Conservation (phyloP, 352 stramenopile species). For the Phytophthora crassamura region DNA sequence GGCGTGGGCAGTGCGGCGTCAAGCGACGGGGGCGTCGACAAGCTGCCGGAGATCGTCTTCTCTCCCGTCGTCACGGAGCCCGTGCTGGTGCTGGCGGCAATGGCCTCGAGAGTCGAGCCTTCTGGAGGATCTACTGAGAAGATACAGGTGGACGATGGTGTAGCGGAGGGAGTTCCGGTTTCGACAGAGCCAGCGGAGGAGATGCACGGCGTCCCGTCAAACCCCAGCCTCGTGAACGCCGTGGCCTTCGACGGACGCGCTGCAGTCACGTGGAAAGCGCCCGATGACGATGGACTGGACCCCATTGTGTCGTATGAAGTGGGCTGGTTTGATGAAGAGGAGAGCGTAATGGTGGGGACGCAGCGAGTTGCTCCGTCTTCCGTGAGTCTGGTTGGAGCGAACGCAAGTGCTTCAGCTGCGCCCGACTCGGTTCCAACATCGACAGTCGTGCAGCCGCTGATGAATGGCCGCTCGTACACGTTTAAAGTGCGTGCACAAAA, state of each 20-base stretch:
- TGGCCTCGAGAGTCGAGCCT: background rate
- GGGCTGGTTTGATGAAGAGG: conserved; percentile 63
- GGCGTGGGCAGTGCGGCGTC: background rate
- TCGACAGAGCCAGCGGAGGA: conserved; percentile 21
- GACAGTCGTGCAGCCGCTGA: conserved; percentile 47
- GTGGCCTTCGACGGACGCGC: conserved; percentile 60
- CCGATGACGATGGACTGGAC: conserved; percentile 71
- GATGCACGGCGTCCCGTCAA: conserved; percentile 68
- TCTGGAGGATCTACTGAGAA: background rate
- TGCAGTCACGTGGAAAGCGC: conserved; percentile 65
- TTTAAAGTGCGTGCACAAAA: conserved; percentile 81
- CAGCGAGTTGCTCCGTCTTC: conserved; percentile 42
- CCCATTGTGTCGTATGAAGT: conserved; percentile 69
- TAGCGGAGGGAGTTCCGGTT: background rate
- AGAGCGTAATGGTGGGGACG: conserved; percentile 48
- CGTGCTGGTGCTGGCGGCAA: conserved; percentile 15
- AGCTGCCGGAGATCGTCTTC: background rate
- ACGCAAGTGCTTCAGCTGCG: conserved; percentile 10
- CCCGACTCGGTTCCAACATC: conserved; percentile 44
- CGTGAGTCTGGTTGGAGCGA: conserved; percentile 18
- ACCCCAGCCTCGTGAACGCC: conserved; percentile 63
- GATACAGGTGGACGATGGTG: background rate
- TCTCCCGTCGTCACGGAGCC: conserved; percentile 12
- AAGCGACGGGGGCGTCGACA: conserved; percentile 1
- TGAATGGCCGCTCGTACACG: conserved; percentile 69